phyloP scores from a whole-genome alignment of 2,329 filamentous ascomycete species.

The Dendrostoma leiphaemia region DNA sequence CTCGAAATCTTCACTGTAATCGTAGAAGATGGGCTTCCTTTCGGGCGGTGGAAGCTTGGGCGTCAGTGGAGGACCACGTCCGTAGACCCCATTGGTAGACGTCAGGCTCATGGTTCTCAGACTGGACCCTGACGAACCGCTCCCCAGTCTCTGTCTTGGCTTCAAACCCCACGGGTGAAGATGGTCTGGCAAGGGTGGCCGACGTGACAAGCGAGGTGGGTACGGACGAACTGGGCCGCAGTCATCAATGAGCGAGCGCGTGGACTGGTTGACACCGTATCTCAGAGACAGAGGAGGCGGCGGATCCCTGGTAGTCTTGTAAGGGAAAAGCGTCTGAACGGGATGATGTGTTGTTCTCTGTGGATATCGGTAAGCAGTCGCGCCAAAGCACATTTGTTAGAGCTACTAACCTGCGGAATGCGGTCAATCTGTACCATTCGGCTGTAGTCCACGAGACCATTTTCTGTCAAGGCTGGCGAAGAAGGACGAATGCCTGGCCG shows the following conservation, averaged over 20 bases:
- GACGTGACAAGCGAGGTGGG: constrained; percentile 20
- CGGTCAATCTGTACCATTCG: constrained; percentile 51
- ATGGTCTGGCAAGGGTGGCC: constrained; percentile 33
- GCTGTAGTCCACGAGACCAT: constrained; percentile 46
- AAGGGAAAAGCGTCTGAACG: constrained; percentile 37
- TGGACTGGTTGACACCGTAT: constrained; percentile 39
- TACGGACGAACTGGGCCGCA: constrained; percentile 12
- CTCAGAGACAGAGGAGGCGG: constrained; percentile 37
- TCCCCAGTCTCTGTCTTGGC: constrained; percentile 32
- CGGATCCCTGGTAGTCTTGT: constrained; percentile 32
- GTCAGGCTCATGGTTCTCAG: constrained; percentile 46
- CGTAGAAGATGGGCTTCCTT: constrained; percentile 45
- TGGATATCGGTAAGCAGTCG: constrained; percentile 1
- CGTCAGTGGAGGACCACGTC: constrained; percentile 25
- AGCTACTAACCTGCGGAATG: constrained; percentile 40
- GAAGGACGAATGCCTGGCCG: constrained; percentile 49
- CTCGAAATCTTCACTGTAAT: constrained; percentile 53
- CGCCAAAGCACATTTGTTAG: no score
- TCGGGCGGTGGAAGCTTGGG: constrained; percentile 23
- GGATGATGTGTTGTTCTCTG: constrained; percentile 45
- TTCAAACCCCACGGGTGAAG: constrained; percentile 31
- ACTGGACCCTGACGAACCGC: constrained; percentile 35
- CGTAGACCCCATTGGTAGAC: constrained; percentile 50
- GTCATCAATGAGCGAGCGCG: constrained; percentile 31
- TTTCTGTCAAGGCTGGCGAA: constrained; percentile 48